Evolutionary conservation across 371 early-diverging fungal genomes (phyloP), one percentile per base, ranked within the genome.

Genomic region (Actinomortierella ambigua): DNA sequence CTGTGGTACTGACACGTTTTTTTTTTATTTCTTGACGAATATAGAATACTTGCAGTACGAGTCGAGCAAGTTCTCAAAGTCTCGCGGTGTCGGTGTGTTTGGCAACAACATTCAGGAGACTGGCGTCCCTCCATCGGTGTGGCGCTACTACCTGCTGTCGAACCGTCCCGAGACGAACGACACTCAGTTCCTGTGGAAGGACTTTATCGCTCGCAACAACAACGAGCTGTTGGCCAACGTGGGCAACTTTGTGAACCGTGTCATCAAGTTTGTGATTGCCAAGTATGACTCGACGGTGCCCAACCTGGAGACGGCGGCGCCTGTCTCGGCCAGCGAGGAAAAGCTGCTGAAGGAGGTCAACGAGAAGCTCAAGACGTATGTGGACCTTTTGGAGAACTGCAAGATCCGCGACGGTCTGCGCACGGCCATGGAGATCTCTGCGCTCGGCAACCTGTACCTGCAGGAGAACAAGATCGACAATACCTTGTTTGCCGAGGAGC

Each of bases 211-310:
- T 13, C 91, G 93, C 71, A 96, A 98, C 85, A 98, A 98, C 85
- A 87, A 83, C 69, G 99, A 99, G 82, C 85, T 99, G 50, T 86
- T 99, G 44, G 95, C 95, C 60, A 99, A 98, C 79, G 75, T 99
- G 15, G 99, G 99, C 62, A 99, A 99, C 90, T 94, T 99, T 80
- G 94, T 95, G 70, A 99, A 99, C 84, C 92, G 99, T 65, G 92
- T 95, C 24, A 85, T 99, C 78, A 98, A 98, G 80, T 99, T 96
- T 82, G 83, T 95, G 42, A 71, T 82, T 53, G 81, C 94, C 50
- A 98, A 96, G 77, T 95, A 94, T 77, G 90, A 90, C 26, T 82
- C 89, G 29, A 79, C 87, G 3, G 75, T 95, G 22, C 96, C 98
- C n/a, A 75, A 79, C 22, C 61, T 82, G 46, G 88, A 89, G 62